A percentile compares a stretch with the other conserved stretches of the same genome.
phyloP scores from a whole-genome alignment of 495 filamentous ascomycete genomes.

The Aspergillus egyptiacus region DNA sequence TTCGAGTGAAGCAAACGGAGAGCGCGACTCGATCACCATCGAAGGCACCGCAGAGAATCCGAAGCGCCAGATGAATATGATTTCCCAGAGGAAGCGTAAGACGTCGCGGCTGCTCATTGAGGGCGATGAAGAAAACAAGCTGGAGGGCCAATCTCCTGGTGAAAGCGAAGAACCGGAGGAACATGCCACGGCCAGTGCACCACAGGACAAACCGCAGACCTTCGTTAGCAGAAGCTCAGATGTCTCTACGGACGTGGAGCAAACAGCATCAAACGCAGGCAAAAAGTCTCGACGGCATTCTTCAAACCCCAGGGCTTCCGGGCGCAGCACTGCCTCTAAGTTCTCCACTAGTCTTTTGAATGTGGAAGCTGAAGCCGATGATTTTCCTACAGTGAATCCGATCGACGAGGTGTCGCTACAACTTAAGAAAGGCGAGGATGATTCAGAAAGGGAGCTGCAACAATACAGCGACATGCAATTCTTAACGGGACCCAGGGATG shows the following conservation, averaged over 20 bases:
- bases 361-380: constrained; percentile 2
- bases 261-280: constrained; percentile 13
- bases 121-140: background rate
- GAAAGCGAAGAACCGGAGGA: background rate
- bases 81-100: constrained; percentile 31
- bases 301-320: constrained; percentile 27
- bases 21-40: background rate
- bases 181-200: background rate
- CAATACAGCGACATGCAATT: background rate
- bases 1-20: constrained; percentile 6
- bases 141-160: background rate
- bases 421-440: background rate
- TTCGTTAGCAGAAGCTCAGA: background rate
- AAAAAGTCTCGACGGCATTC: constrained; percentile 36
- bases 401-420: background rate
- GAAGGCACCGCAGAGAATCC: constrained; percentile 2
- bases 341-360: constrained; percentile 8
- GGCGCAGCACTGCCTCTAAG: constrained; percentile 1
- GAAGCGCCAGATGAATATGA: constrained; percentile 15
- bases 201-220: background rate
- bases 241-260: constrained; percentile 1
- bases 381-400: background rate
- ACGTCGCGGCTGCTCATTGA: constrained; percentile 14
- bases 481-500: constrained; percentile 14
- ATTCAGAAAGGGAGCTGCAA: background rate